Conservation (phyloP, 1,284 basidiomycete species). For the Sphagnurus paluster region DNA sequence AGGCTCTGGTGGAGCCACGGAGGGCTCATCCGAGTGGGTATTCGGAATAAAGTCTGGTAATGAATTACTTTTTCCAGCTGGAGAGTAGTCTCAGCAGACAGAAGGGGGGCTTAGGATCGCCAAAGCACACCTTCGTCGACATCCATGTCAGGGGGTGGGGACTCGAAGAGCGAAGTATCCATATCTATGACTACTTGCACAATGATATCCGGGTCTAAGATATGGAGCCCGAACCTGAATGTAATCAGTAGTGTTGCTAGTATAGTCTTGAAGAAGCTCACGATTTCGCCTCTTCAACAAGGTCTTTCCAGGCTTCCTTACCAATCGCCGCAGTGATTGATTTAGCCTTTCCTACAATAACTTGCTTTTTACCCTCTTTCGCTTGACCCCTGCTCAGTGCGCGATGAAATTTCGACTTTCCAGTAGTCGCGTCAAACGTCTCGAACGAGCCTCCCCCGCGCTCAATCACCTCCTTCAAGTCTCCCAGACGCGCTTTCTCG, state of each 20-base stretch:
- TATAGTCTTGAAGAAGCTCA: constrained; percentile 29
- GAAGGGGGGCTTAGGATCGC: background rate
- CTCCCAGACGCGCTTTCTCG: constrained; percentile 49
- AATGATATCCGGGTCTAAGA: constrained; percentile 36
- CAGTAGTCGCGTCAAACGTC: constrained; percentile 50
- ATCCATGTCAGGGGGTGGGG: constrained; percentile 14
- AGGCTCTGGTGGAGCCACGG: constrained; percentile 25
- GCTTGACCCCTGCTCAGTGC: constrained; percentile 50
- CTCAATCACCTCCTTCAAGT: constrained; percentile 51
- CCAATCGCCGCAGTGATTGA: constrained; percentile 51
- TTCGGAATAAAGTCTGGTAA: constrained; percentile 44
- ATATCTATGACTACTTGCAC: constrained; percentile 44
- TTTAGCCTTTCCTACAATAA: constrained; percentile 51
- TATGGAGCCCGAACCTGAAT: constrained; percentile 36
- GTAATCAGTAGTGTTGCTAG: constrained; percentile 1
- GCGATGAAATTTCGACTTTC: constrained; percentile 48
- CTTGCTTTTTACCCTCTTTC: constrained; percentile 46
- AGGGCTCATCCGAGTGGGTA: constrained; percentile 42
- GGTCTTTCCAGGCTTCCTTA: constrained; percentile 48
- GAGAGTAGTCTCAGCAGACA: constrained; percentile 2
- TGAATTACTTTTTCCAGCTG: constrained; percentile 25
- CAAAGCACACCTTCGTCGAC: constrained; percentile 19
- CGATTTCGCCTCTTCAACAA: constrained; percentile 52
- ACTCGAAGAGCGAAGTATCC: constrained; percentile 32
- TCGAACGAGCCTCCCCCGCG: constrained; percentile 60